Evolutionary conservation across 345 rosid genomes (phyloP).

Genomic region (Noccaea caerulescens): DNA sequence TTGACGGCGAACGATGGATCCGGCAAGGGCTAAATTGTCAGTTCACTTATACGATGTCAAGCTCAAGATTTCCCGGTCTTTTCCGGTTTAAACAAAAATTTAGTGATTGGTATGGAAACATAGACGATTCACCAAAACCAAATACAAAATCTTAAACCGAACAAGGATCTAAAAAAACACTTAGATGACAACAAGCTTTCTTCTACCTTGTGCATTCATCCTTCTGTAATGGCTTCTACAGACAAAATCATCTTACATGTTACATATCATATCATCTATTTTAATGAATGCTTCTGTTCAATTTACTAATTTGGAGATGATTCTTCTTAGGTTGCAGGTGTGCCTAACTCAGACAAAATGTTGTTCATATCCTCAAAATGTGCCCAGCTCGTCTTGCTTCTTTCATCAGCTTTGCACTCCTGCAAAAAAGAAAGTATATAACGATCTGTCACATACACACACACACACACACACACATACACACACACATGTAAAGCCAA

Average conservation of each 20-base stretch:
- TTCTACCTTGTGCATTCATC: neutral
- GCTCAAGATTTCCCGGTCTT: too few species aligned
- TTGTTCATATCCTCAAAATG: slow-evolving; percentile 73
- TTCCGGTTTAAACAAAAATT: too few species aligned
- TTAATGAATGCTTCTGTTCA: slow-evolving; percentile 19
- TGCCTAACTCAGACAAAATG: slow-evolving; percentile 60
- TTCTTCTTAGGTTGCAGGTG: slow-evolving; percentile 31
- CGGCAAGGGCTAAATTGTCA: too few species aligned
- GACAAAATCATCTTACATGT: slow-evolving; percentile 29
- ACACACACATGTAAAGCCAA: neutral
- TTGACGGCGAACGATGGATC: too few species aligned
- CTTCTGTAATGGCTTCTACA: slow-evolving; percentile 37
- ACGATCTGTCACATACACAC: slow-evolving; percentile 2
- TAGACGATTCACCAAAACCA: too few species aligned
- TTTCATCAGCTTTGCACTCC: slow-evolving; percentile 62
- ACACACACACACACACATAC: neutral
- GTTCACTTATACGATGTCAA: too few species aligned
- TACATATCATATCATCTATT: slow-evolving; percentile 6
- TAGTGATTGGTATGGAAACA: too few species aligned
- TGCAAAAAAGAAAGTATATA: slow-evolving; percentile 32
- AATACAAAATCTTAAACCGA: neutral
- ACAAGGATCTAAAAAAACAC: neutral
- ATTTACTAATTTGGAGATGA: slow-evolving; percentile 18
- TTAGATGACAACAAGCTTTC: neutral
- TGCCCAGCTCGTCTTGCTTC: slow-evolving; percentile 61